A percentile compares a stretch with the other conserved stretches of the same genome.
phyloP scores from a whole-genome alignment of 129 eudicot genomes.

The Flaveria bidentis region DNA sequence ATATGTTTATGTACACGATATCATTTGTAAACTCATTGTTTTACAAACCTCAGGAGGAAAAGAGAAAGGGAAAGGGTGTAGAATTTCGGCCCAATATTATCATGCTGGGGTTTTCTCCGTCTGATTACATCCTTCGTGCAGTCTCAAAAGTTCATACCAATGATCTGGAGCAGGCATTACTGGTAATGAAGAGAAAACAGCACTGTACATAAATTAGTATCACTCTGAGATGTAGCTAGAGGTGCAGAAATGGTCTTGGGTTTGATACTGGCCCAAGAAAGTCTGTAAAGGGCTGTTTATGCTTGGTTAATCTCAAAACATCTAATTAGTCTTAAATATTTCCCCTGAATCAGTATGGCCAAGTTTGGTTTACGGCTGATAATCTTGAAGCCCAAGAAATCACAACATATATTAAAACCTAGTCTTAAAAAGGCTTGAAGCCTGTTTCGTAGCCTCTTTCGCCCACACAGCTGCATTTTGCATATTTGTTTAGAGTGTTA shows the following conservation, averaged over 20 bases:
- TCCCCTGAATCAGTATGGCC: not conserved
- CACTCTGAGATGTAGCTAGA: not conserved
- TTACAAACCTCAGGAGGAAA: constrained; percentile 65
- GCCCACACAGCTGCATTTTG: not conserved
- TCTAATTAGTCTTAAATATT: not conserved
- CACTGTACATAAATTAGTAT: not conserved
- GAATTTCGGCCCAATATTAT: constrained; percentile 65
- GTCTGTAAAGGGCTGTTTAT: not conserved
- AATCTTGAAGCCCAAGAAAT: not conserved
- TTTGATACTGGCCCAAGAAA: not conserved
- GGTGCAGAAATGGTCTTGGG: not conserved
- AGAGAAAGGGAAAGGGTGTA: constrained; percentile 50
- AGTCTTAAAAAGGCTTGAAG: not conserved
- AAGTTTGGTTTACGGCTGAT: not conserved
- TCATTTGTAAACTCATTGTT: constrained; percentile 2
- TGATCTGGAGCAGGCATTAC: constrained; percentile 90
- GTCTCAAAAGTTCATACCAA: constrained; percentile 86
- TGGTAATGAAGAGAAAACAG: constrained; percentile 42
- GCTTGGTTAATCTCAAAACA: not conserved
- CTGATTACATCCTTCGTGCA: constrained; percentile 70
- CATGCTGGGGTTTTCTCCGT: constrained; percentile 77
- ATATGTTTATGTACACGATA: not conserved
- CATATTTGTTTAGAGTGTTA: not conserved
- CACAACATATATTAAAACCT: not conserved
- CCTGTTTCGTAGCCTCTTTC: not conserved